phyloP scores from a whole-genome alignment of 2,329 filamentous ascomycete species.

The Diaporthe helianthi region DNA sequence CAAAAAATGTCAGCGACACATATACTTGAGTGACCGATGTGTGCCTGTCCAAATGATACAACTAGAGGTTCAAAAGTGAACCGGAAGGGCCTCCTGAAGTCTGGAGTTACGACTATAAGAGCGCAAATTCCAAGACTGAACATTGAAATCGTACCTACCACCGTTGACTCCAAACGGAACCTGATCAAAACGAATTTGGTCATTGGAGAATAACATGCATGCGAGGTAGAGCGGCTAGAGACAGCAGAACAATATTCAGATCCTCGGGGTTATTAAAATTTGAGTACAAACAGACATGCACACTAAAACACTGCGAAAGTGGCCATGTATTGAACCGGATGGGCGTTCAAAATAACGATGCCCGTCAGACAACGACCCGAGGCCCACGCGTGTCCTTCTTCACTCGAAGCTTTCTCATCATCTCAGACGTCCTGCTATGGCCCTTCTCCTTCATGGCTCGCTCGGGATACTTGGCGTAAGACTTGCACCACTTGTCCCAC shows the following conservation, averaged over 20 bases:
- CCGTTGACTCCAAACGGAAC: no score
- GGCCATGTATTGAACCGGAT: neutral
- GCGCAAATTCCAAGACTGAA: neutral
- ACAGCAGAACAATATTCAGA: neutral
- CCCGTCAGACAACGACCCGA: neutral
- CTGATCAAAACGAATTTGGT: no score
- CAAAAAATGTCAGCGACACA: neutral
- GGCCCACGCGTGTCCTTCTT: constrained; percentile 7
- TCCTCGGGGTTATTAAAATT: neutral
- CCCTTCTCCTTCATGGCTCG: constrained; percentile 25
- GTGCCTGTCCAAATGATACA: neutral
- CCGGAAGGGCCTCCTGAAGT: neutral
- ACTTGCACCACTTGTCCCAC: constrained; percentile 24
- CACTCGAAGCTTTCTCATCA: constrained; percentile 11
- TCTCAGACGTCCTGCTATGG: constrained; percentile 7
- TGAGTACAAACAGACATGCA: neutral
- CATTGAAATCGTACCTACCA: neutral
- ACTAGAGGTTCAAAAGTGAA: neutral
- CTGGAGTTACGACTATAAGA: neutral
- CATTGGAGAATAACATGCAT: no score
- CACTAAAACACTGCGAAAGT: neutral
- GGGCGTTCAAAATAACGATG: neutral
- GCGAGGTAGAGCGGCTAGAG: no score
- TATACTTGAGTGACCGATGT: neutral
- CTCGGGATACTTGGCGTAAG: constrained; percentile 17